phyloP scores from a whole-genome alignment of 192 early-diverging fungal genomes.

The Backusella sp. region DNA sequence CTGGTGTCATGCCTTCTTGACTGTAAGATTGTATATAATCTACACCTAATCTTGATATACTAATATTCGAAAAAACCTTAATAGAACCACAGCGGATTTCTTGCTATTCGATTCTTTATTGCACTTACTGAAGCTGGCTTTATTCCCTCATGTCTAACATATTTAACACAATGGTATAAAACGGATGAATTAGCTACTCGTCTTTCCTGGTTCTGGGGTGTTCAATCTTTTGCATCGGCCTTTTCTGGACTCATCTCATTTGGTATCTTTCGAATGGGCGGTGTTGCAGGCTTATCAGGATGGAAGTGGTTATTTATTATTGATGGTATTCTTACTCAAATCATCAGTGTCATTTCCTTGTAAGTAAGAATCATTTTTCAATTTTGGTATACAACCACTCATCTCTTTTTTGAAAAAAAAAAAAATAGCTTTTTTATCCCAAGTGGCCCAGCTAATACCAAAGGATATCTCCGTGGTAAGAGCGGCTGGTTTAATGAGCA shows the following conservation, averaged over 20 bases:
- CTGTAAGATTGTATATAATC: neutral
- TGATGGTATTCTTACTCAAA: conserved; percentile 56
- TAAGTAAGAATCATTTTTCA: neutral
- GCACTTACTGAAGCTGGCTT: conserved; percentile 49
- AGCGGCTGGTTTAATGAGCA: conserved; percentile 48
- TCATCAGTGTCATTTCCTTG: conserved; percentile 49
- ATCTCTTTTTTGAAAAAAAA: neutral
- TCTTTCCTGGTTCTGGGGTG: conserved; percentile 51
- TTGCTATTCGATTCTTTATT: conserved; percentile 45
- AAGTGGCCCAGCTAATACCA: conserved; percentile 35
- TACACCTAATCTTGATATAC: conserved; percentile 19
- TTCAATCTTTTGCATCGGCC: conserved; percentile 49
- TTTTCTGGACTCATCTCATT: conserved; percentile 56
- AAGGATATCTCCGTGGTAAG: conserved; percentile 33
- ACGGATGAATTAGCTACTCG: conserved; percentile 48
- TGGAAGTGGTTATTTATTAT: conserved; percentile 70
- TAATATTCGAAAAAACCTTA: neutral
- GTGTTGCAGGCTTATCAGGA: conserved; percentile 49
- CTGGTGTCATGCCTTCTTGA: conserved; percentile 17
- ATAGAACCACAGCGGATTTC: conserved; percentile 33
- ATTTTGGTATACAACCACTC: neutral
- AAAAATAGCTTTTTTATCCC: conserved; percentile 49
- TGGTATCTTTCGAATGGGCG: conserved; percentile 54
- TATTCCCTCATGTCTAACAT: conserved; percentile 31
- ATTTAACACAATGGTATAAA: conserved; percentile 53